Conservation (phyloP, 768 basidiomycete species). For the Boletus edulis region DNA sequence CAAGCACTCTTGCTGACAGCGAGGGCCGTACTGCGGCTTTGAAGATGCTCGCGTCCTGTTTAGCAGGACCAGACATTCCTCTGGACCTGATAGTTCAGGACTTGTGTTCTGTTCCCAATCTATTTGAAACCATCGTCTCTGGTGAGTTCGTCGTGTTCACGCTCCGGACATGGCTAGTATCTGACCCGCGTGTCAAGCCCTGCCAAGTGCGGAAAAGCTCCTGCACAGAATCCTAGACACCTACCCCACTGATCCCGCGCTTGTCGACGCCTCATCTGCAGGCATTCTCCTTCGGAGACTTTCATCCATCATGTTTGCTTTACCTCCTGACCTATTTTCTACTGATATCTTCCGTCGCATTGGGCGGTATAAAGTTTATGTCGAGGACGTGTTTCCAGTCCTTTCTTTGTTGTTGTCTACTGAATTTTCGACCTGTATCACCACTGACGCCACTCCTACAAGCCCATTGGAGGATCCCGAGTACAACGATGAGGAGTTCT, state of each 20-base stretch:
- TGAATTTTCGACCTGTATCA: slow-evolving; percentile 2
- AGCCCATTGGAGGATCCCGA: slow-evolving; percentile 1
- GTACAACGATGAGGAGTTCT: neutral
- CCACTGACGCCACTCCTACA: neutral
- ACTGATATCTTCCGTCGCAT: slow-evolving; percentile 11
- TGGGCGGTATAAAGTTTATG: slow-evolving; percentile 18
- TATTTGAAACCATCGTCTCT: slow-evolving; percentile 33
- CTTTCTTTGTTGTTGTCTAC: slow-evolving; percentile 15
- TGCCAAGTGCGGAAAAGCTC: slow-evolving; percentile 12
- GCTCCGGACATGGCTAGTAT: neutral
- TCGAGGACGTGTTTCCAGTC: slow-evolving; percentile 23
- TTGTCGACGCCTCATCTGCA: slow-evolving; percentile 20
- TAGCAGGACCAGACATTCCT: slow-evolving; percentile 17
- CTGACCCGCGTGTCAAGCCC: slow-evolving; percentile 10
- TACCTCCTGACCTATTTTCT: slow-evolving; percentile 17
- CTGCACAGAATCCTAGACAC: slow-evolving; percentile 29
- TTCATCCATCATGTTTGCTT: slow-evolving; percentile 23
- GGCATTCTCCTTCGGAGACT: slow-evolving; percentile 24
- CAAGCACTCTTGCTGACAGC: slow-evolving; percentile 12
- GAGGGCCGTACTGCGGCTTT: slow-evolving; percentile 18
- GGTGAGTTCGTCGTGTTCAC: slow-evolving; percentile 10
- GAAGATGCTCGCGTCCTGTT: slow-evolving; percentile 22
- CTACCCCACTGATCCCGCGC: slow-evolving; percentile 30
- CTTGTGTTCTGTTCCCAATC: slow-evolving; percentile 23
- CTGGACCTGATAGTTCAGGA: slow-evolving; percentile 27